Conservation (phyloP, 768 basidiomycete species). For the Russula olivacea region DNA sequence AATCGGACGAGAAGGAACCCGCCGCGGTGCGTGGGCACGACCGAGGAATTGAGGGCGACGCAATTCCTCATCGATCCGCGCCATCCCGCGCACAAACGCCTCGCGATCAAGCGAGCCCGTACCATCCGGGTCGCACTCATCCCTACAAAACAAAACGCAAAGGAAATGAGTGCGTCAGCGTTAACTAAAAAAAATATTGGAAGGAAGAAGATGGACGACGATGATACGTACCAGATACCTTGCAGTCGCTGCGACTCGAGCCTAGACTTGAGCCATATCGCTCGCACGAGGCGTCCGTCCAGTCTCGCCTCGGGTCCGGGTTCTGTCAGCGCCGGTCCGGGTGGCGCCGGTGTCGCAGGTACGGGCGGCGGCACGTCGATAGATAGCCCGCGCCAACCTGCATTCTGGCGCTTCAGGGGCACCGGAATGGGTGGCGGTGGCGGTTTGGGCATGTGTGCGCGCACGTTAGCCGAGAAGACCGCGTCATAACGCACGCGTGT, state of each 20-base stretch:
- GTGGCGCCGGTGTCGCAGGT: constrained; percentile 21
- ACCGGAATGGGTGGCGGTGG: constrained; percentile 31
- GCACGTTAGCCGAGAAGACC: constrained; percentile 29
- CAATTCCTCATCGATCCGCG: constrained; percentile 74
- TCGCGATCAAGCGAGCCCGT: constrained; percentile 54
- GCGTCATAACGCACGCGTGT: constrained; percentile 30
- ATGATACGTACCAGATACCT: constrained; percentile 53
- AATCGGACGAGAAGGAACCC: constrained; percentile 15
- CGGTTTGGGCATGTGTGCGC: constrained; percentile 22
- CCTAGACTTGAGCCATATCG: constrained; percentile 55
- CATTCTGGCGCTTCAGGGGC: constrained; percentile 44
- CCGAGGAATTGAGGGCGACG: constrained; percentile 40
- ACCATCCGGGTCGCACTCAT: constrained; percentile 52
- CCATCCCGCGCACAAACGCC: constrained; percentile 66
- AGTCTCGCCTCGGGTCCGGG: constrained; percentile 37
- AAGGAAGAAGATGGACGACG: too few species aligned
- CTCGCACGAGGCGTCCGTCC: constrained; percentile 47
- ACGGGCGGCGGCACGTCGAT: constrained; percentile 39
- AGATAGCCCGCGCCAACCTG: constrained; percentile 65
- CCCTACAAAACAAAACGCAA: constrained; percentile 39
- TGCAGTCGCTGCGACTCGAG: constrained; percentile 45
- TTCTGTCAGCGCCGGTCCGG: not conserved
- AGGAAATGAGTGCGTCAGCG: not conserved
- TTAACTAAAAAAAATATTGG: not conserved
- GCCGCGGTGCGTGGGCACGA: constrained; percentile 1